Evolutionary conservation across 768 basidiomycete species (phyloP), one percentile per base, ranked within the genome.

Genomic region (Mycena maculata): DNA sequence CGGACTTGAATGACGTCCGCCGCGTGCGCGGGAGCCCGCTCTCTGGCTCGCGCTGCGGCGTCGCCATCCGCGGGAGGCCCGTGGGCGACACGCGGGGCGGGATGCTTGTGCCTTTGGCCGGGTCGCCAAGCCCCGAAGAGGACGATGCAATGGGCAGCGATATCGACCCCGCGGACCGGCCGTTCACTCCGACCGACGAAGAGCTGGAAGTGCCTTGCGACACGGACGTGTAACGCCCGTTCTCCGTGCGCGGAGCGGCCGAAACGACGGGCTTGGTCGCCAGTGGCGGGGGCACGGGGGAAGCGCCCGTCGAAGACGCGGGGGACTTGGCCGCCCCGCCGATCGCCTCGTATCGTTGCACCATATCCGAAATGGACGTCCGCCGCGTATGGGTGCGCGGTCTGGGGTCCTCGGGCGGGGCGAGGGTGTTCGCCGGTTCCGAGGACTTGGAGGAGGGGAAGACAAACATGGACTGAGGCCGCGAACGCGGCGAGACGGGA

Each of bases 291-390:
- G 81, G 74, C 20, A 72, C 31, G 44, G 76, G 60, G 12, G 78
- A 54, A 6, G 76, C 68, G 30, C 76, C 63, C 23, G 72, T 44
- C 20, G 71, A 28, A 31, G 55, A 25, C 16, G 69, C 66, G 45
- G 76, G 65, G 4, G 79, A 70, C 67, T 80, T 82, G 25, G 72
- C 68, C 60, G 73, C 76, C 23, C 78, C 79, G 36, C 83, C 85
- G 60, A 94, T 88, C 9, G 88, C 87, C 76, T 95, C 94, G 75
- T 90, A 95, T 48, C 83, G 87, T 70, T 92, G 91, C 27, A 95
- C 94, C 88, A 95, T 94, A 73, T 95, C 88, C 42, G 93, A 89
- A 71, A 95, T 95, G 0, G 94, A 95, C 5, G 90, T 91, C 57
- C 93, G 84, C 22, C 93, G 86, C 10, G 75, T 72, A 8, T 76